Conservation (phyloP, 73 alveolate species). For the Symbiodinium pilosum region DNA sequence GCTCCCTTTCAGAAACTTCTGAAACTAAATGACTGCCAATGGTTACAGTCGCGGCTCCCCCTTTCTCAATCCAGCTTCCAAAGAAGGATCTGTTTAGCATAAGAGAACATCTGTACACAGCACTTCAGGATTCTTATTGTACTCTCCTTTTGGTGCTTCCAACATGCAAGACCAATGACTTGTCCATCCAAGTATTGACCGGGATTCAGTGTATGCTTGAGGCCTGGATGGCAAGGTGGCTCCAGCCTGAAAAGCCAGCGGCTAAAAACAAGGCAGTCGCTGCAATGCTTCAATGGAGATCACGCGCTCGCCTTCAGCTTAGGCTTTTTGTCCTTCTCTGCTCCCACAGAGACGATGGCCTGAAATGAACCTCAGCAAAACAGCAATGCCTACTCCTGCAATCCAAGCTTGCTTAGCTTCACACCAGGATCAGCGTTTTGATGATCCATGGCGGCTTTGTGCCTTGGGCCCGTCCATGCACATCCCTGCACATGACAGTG, state of each 20-base stretch:
- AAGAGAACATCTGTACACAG: too few species aligned
- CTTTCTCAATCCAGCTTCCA: neutral
- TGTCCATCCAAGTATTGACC: too few species aligned
- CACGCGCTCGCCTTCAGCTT: conserved; percentile 30
- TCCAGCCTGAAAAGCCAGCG: conserved; percentile 53
- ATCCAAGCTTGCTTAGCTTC: neutral
- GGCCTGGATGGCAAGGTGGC: conserved; percentile 85
- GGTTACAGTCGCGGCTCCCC: neutral
- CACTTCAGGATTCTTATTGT: too few species aligned
- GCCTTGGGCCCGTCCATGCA: conserved; percentile 24
- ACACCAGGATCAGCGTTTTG: neutral
- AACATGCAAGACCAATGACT: too few species aligned
- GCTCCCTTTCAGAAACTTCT: too few species aligned
- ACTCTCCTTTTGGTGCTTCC: too few species aligned
- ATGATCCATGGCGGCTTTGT: conserved; percentile 62
- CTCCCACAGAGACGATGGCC: conserved; percentile 65
- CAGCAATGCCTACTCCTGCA: neutral
- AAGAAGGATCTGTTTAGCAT: too few species aligned
- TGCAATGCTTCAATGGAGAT: too few species aligned
- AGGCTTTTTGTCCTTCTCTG: conserved; percentile 26
- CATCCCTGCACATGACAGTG: neutral
- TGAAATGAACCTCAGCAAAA: conserved; percentile 19
- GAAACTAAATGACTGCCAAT: neutral
- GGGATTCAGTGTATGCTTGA: neutral
- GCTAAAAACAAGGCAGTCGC: too few species aligned